Base-by-base conservation (phyloP, 75 land plant species). In the Pinus taeda region DNA sequence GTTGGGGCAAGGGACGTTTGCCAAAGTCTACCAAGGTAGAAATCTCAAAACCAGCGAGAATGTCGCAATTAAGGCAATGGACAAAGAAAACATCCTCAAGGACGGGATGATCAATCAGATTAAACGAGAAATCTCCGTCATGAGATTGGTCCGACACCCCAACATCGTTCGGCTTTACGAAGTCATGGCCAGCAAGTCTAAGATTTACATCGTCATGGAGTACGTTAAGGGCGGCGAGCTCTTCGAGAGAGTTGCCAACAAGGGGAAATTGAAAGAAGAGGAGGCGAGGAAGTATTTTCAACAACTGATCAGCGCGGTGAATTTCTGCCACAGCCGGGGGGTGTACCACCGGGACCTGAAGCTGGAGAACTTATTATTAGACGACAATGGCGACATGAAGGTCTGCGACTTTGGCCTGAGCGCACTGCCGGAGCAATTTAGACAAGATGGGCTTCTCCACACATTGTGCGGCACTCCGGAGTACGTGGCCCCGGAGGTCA, bases 131-230 rank as follows among this genome's bases (percentile, higher is more conserved):
- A 92, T 94, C 60, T 88, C 94, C 2, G 90, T 86, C 2, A 93
- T 93, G 96, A 91, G 85, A 78, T 79, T 89, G 79, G 91, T 91
- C 69, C 71, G 81, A 45, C 96, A 93, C 78, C 92, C 92, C 13
- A 89, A 93, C 77, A 83, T 93, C 30, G 96, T 93, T 22, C 85
- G 88, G 75, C 82, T 93, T 21, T 85, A 91, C 75, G 96, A 93
- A 78, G 93, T 90, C 5, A 88, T 91, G 91, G 93, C 93, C 0
- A 85, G 82, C 77, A 87, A 85, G 75, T 78, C 92, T 49, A 87
- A 85, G 83, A 90, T 92, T 69, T 92, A 87, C 65, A 82, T 92
- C 81, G 88, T 81, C 77, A 88, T 92, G 85, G 94, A 92, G 78
- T 83, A 82, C 58, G 85, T 91, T 57, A 71, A 85, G 1, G 90